Base-by-base conservation (phyloP, 805 yeast genomes). In the Metschnikowia anglica region DNA sequence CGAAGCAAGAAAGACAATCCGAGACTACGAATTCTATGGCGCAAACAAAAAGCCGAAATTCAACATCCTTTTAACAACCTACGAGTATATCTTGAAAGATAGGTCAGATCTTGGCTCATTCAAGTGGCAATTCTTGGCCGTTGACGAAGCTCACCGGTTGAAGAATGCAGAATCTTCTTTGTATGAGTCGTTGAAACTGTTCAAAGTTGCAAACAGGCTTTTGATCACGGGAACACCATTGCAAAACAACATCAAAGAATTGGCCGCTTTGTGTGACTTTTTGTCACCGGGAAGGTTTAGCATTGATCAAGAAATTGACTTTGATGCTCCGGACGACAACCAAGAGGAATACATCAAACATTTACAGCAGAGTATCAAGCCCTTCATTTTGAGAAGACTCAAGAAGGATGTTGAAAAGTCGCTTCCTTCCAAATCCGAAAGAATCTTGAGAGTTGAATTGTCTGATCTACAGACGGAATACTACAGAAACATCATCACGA, bases 391-490 rank as follows among this genome's bases (percentile, higher is more conserved):
- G 51, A 81, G 99, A 63, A 79, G 99, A 56, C 76, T 95, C 62
- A 93, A 93, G 63, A 93, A 93, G 60, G 99, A 93, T 67, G 99
- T 93, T 10, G 99, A 95, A 62, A 95, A 91, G 60, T 88, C 97
- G 0, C 73, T 93, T 49, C 99, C 99, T 2, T 87, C 96, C 1
- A 93, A 93, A 62, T 85, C 97, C 0, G 99, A 93, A 67, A 79
- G 98, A 54, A 95, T 95, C 49, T 70, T 95, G 53, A 79, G 99
- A 56, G 99, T 93, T 4, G 99, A 93, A 61, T 72, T 93, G 45
- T 87, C 97, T 1, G 99, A 93, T 58, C 73, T 88, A 54, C 99
- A 93, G 66, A 93, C 98, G 0, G 89, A 88, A 45, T 93, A 91
- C 64, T 93, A 93, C 69, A 86, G 89, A 57, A 95, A 93, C 63